Evolutionary conservation across 225 moss, liverwort and hornwort genomes (phyloP).

Genomic region (Thuidium tamariscinum): DNA sequence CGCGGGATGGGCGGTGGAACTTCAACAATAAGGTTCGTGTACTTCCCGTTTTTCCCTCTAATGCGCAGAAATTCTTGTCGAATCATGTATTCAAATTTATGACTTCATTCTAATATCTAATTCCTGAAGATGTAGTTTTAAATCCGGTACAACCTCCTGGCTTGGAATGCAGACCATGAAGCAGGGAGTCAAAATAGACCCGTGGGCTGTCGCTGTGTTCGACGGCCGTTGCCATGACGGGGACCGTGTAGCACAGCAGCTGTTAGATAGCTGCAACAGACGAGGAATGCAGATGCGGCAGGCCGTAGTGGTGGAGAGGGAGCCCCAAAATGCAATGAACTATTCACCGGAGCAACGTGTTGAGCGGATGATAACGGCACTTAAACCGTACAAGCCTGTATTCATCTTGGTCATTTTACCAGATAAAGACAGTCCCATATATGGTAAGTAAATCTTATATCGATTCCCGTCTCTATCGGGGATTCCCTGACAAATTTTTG

Average conservation of each 20-base stretch:
- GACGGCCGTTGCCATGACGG: conserved; percentile 16
- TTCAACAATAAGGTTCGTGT: conserved; percentile 62
- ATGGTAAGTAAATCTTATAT: conserved; percentile 25
- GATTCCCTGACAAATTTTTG: neutral
- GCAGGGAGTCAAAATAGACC: conserved; percentile 20
- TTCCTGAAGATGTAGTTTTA: neutral
- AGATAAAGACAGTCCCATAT: conserved; percentile 65
- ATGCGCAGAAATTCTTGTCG: neutral
- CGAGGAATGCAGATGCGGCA: conserved; percentile 55
- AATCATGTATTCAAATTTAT: neutral
- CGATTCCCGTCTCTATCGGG: neutral
- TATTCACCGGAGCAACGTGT: conserved; percentile 53
- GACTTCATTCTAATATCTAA: neutral
- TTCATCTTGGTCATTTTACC: conserved; percentile 73
- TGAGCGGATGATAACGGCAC: conserved; percentile 23
- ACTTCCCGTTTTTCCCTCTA: neutral
- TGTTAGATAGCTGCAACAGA: conserved; percentile 36
- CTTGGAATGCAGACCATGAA: conserved; percentile 48
- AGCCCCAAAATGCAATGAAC: conserved; percentile 2
- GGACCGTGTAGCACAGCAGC: conserved; percentile 23
- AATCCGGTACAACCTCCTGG: neutral
- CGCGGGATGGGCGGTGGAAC: conserved; percentile 75
- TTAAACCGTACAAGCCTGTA: conserved; percentile 15
- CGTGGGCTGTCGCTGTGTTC: conserved; percentile 80
- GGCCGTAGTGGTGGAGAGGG: conserved; percentile 23